Base-by-base conservation (phyloP, 1,284 basidiomycete species). In the Cryptococcus deneoformans region DNA sequence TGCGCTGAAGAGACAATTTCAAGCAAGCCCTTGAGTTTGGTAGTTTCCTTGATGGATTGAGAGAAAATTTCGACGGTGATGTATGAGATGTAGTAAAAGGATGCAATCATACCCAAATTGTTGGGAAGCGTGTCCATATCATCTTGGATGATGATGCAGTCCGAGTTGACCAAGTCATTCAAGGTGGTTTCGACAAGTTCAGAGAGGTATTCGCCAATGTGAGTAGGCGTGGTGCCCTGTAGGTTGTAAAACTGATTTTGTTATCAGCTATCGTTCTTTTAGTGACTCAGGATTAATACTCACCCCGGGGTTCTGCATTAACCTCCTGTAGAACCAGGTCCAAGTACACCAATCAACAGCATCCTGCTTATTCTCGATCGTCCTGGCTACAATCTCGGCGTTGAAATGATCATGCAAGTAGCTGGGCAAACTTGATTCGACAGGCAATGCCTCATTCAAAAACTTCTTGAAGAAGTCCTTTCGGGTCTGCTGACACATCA, bases 401-500 rank as follows among this genome's bases (percentile, higher is more conserved):
- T 99, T 85, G 86, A 99, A 97, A 77, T 97, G 97, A 76, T 99
- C 96, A 70, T 98, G 94, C 6, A 92, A 80, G 72, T 88, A 83
- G 1, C 88, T 90, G 0, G 91, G 87, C 6, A 97, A 79, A 72
- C 94, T 92, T 0, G 90, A 94, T 75, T 99, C 95, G 66, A 99
- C 93, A 3, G 96, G 96, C n/a, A 99, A 80, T 12, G 94, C 95
- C 77, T 99, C 95, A 14, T 88, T 88, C 60, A 99, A 79, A 84
- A 99, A 98, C 78, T 99, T 99, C 79, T 95, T 97, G 83, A 96
- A 98, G 76, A 95, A 98, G 73, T 96, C 92, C 76, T 97, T 94
- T 50, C 94, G 84, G 2, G 92, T 96, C 72, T 95, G 90, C 71
- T 99, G 95, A 71, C 91, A 93, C 89, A 99, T 95, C 50, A 99